Evolutionary conservation across 208 protist species (phyloP), one percentile per base, ranked within the genome.

Genomic region (Trypanosoma scelopori): DNA sequence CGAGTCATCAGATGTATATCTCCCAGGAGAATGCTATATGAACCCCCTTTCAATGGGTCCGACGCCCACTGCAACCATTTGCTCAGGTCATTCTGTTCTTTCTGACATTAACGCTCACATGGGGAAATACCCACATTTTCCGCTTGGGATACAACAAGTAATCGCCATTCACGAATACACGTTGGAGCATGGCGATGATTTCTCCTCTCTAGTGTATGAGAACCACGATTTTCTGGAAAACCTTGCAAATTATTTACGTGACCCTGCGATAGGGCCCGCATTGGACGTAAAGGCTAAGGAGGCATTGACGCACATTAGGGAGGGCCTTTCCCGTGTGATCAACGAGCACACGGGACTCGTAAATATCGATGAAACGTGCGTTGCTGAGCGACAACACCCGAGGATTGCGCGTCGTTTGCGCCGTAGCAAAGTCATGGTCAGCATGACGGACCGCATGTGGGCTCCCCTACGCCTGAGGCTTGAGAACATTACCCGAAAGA

Each of bases 121-220:
- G 12, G 28, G 45, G 0, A 28, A 12, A 11, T 27, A 67, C 37
- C 6, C 23, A 20, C 7, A 66, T 28, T 30, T 30, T 35, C n/a
- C 45, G 27, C 9, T 28, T 25, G 46, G 51, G 7, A 32, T 74
- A 5, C 42, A 57, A 46, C 5, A 59, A 42, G 47, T 78, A 23
- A 28, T 85, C 22, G 58, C 65, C 43, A 75, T 91, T 48, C 79
- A 78, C 65, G 69, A 84, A 28, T 78, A 82, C 51, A 73, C 82
- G 57, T 76, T 79, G 41, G 55, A 76, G 25, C 27, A 35, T 25
- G 43, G 70, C 25, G 51, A 79, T 23, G 76, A 84, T 43, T 60
- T 91, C 25, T 70, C 70, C 43, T 74, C 70, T 27, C 48, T 82
- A 37, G 58, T 82, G 16, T 52, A 70, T 50, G 71, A 79, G 48